A percentile compares a stretch with the other conserved stretches of the same genome.
Conservation (phyloP, 140 eudicot genomes). For the Stevia rebaudiana region DNA sequence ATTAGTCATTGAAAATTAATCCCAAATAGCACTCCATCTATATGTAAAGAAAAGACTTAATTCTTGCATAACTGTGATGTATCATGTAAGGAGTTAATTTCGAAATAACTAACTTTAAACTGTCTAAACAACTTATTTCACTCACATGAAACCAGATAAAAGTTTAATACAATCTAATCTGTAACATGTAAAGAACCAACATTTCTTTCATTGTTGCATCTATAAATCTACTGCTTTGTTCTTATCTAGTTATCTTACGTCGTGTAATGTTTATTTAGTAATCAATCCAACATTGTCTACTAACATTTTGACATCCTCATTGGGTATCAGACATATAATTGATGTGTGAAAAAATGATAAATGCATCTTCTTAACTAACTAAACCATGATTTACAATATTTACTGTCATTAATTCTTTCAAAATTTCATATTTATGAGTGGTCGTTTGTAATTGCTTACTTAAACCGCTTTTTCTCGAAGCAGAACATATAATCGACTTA, state of each 20-base stretch:
- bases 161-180: too few species aligned
- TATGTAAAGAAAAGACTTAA: not conserved
- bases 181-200: too few species aligned
- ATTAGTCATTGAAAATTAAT: not conserved
- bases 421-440: not conserved
- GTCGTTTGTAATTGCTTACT: not conserved
- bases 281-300: not conserved
- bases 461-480: not conserved
- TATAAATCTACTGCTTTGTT: too few species aligned
- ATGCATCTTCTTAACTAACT: not conserved
- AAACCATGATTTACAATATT: not conserved
- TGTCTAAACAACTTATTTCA: not conserved
- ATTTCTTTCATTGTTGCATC: too few species aligned
- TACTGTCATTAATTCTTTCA: not conserved
- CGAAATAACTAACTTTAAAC: not conserved
- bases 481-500: not conserved
- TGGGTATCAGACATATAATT: not conserved
- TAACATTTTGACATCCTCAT: not conserved
- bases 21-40: not conserved
- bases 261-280: not conserved
- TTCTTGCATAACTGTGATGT: conserved; percentile 5
- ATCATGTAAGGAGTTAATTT: not conserved
- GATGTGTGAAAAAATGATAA: not conserved
- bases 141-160: too few species aligned
- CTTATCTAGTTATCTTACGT: not conserved